Evolutionary conservation across 441 rosid genomes (phyloP).

Genomic region (Gossypium aridum): DNA sequence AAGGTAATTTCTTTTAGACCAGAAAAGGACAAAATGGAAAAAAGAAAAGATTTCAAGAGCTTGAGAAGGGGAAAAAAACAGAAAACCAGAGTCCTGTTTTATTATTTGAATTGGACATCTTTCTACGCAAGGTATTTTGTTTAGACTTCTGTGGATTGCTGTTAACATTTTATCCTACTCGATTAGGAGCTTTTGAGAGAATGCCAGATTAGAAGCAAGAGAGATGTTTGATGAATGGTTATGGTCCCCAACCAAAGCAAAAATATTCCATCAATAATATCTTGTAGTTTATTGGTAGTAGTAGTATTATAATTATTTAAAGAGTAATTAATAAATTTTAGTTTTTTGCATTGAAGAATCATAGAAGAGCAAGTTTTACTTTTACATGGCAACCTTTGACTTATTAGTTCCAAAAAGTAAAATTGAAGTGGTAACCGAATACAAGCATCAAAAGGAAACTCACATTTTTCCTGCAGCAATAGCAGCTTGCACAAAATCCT

Average conservation of each 20-base stretch:
- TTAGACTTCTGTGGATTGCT: too few species aligned
- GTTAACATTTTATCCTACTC: too few species aligned
- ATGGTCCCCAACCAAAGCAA: neutral
- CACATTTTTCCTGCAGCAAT: conserved; percentile 52
- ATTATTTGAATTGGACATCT: too few species aligned
- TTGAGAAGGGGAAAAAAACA: too few species aligned
- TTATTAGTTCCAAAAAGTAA: neutral
- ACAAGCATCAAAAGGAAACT: neutral
- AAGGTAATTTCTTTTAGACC: too few species aligned
- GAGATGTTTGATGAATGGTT: neutral
- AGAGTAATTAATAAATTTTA: neutral
- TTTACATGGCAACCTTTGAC: neutral
- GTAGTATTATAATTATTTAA: neutral
- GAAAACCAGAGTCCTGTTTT: too few species aligned
- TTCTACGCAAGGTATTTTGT: too few species aligned
- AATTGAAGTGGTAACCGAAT: neutral
- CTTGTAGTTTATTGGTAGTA: neutral
- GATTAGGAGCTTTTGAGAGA: too few species aligned
- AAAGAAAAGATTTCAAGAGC: too few species aligned
- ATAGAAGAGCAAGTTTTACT: neutral
- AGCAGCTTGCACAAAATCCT: conserved; percentile 77
- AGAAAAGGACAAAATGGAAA: too few species aligned
- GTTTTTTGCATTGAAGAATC: neutral
- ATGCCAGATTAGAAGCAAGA: too few species aligned
- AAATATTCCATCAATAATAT: neutral